Conservation (phyloP, 495 filamentous ascomycete species). For the Penicillium soppii region DNA sequence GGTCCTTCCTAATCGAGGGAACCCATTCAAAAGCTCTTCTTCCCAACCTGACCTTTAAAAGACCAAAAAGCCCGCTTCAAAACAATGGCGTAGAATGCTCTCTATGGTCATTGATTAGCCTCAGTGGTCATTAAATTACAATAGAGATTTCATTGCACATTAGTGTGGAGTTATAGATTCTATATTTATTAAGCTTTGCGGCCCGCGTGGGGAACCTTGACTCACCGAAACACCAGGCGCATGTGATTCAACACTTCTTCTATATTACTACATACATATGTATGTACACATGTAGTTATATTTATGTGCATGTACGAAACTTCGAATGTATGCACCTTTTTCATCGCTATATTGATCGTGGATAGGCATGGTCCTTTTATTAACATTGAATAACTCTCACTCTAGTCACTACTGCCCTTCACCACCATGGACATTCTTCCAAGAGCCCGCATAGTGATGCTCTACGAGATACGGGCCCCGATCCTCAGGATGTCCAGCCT, state of each 20-base stretch:
- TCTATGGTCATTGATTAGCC: too few species aligned
- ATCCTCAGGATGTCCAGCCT: slow-evolving; percentile 14
- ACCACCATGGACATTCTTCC: slow-evolving; percentile 24
- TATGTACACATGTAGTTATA: too few species aligned
- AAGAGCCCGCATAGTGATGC: slow-evolving; percentile 32
- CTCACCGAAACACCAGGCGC: not conserved
- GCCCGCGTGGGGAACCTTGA: slow-evolving; percentile 6
- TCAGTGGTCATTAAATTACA: not conserved
- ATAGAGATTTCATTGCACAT: not conserved
- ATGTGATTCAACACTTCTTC: too few species aligned
- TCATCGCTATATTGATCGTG: too few species aligned
- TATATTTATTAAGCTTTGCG: slow-evolving; percentile 10
- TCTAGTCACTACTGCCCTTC: slow-evolving; percentile 1
- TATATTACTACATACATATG: too few species aligned
- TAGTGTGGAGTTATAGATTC: slow-evolving; percentile 1
- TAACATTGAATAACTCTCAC: too few species aligned
- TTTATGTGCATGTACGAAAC: too few species aligned
- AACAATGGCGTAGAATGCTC: not conserved
- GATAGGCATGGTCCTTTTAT: too few species aligned
- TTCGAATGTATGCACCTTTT: too few species aligned
- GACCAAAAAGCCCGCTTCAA: too few species aligned
- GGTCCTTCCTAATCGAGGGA: not conserved
- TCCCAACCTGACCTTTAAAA: not conserved
- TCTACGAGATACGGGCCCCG: slow-evolving; percentile 24
- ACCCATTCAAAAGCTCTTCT: not conserved